Conservation (phyloP, 169 alveolate species). For the Ichthyophthirius multifiliis region DNA sequence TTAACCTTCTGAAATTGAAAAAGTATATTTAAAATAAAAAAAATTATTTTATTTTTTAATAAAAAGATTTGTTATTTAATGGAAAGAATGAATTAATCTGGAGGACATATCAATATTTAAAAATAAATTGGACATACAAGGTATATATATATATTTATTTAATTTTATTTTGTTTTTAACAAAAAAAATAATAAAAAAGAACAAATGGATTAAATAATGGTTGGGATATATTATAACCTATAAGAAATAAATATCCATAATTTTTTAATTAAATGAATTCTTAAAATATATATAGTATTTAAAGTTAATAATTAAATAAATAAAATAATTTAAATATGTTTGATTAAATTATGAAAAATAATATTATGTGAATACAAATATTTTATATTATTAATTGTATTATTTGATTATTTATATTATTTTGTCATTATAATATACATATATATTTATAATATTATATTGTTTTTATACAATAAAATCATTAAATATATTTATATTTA, state of each 20-base stretch:
- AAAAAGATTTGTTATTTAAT: constrained; percentile 36
- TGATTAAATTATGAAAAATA: too few relatives aligned
- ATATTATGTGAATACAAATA: too few relatives aligned
- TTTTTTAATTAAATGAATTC: neutral
- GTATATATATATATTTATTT: neutral
- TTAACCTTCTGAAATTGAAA: constrained; percentile 12
- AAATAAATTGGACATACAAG: constrained; percentile 44
- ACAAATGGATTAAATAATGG: neutral
- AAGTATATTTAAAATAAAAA: neutral
- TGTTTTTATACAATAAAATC: too few relatives aligned
- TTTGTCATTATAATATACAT: too few relatives aligned
- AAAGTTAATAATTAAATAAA: too few relatives aligned
- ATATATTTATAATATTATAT: too few relatives aligned
- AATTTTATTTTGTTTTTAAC: neutral
- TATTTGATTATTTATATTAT: too few relatives aligned
- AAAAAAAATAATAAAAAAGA: neutral
- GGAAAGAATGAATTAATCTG: constrained; percentile 58
- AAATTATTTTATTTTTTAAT: neutral
- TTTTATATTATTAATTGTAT: too few relatives aligned
- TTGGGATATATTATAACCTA: neutral
- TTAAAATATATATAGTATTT: too few relatives aligned
- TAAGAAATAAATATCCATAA: neutral
- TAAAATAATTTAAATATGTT: too few relatives aligned
- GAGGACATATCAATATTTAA: constrained; percentile 43
- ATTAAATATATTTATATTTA: too few relatives aligned